A percentile compares a stretch with the other conserved stretches of the same genome.
These are phyloP conservation scores for Fulvia fulva DNA, from an alignment of 2,329 filamentous ascomycete genomes.

Conservation along the genomic window DNA sequence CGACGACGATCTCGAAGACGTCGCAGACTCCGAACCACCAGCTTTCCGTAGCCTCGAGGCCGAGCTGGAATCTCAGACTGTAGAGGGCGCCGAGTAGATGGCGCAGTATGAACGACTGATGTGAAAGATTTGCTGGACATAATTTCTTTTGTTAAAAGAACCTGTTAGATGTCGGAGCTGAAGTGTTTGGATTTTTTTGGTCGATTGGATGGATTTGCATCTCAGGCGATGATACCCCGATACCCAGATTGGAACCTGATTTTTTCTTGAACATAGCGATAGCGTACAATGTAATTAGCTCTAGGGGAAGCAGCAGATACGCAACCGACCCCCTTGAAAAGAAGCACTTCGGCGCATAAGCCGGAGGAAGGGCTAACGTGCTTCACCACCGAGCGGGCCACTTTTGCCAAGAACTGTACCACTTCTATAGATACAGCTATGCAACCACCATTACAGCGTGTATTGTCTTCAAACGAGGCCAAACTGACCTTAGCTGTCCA, in stretches of 20 bases:
- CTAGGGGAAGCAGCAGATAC: too few relatives aligned
- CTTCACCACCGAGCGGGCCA: too few relatives aligned
- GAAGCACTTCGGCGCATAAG: too few relatives aligned
- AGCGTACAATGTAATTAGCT: background rate
- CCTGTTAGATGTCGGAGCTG: background rate
- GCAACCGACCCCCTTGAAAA: too few relatives aligned
- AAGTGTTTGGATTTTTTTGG: background rate
- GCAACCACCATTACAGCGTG: too few relatives aligned
- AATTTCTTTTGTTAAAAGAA: background rate
- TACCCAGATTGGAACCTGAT: background rate
- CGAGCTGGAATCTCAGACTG: conserved; percentile 16
- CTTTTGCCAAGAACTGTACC: too few relatives aligned
- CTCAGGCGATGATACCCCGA: conserved; percentile 2
- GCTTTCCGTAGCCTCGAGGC: conserved; percentile 29
- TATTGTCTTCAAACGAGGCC: too few relatives aligned
- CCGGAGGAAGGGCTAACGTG: too few relatives aligned
- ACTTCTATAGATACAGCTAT: too few relatives aligned
- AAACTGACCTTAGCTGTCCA: too few relatives aligned
- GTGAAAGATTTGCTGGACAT: background rate
- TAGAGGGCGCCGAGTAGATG: background rate
- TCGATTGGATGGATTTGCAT: conserved; percentile 1
- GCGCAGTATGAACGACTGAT: background rate
- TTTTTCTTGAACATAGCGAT: background rate
- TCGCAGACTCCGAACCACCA: conserved; percentile 20
- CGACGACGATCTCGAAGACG: conserved; percentile 43